Evolutionary conservation across 371 early-diverging fungal genomes (phyloP), one percentile per base, ranked within the genome.

Genomic region (Choanephora cucurbitarum): DNA sequence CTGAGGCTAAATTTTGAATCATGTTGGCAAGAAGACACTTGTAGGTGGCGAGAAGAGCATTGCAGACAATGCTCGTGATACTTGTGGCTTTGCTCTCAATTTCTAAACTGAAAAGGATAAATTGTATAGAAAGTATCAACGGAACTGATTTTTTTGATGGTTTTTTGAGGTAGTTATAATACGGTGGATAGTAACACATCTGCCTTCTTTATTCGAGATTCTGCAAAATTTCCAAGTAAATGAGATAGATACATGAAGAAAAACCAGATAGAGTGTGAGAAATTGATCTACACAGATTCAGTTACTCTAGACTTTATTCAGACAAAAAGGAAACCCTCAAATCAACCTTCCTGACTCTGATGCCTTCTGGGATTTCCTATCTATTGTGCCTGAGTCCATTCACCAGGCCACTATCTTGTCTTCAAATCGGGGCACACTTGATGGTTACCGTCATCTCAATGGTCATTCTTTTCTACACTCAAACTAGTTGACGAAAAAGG

Each of bases 381-480:
- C 85, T 22, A 73, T 85, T 37, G 84, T 86, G 6, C 90, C 84
- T 42, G 90, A 91, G 67, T 76, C 91, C 1, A 75, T 90, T 48
- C 91, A 90, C 70, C 89, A 90, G 64, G 87, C 86, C 48, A 80
- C 85, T 37, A 87, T 90, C 61, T 73, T 90, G 47, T 85, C 87
- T 72, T 87, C 88, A 6, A 82, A 90, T 77, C 88, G 87, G 57
- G 91, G 91, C 44, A 90, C 85, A 9, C 92, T 91, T 40, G 80
- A 86, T 60, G 87, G 89, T n/a, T 89, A 65, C 75, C 84, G 90
- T 45, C 82, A 85, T 70, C 85, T 91, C 87, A 75, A 91, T 69
- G 91, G 90, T 5, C 91, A 80, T 61, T 83, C 82, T 32, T 84
- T 85, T 43, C 92, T 70, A 81, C 91, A 8, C 79, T 91, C 51